Evolutionary conservation across 352 stramenopile species (phyloP).

Genomic region (Phytophthora boehmeriae): DNA sequence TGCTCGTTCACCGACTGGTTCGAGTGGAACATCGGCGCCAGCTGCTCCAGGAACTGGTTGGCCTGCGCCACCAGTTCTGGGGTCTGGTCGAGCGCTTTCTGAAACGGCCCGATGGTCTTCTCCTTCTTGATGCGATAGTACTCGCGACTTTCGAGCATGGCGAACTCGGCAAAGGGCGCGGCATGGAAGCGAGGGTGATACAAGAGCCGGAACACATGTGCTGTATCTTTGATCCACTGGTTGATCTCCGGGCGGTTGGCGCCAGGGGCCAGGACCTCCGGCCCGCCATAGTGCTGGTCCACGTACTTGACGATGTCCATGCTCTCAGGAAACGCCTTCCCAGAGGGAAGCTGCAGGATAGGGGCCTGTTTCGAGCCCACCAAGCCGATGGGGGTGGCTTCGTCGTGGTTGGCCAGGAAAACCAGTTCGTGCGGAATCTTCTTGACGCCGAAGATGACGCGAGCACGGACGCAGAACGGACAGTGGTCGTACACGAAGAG

Average conservation of each 20-base stretch:
- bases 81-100: constrained; percentile 40
- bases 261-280: constrained; percentile 35
- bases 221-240: constrained; percentile 48
- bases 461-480: constrained; percentile 56
- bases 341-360: constrained; percentile 54
- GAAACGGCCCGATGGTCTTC: constrained; percentile 47
- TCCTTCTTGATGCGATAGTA: constrained; percentile 66
- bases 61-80: constrained; percentile 47
- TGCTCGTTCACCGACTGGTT: constrained; percentile 50
- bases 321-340: constrained; percentile 51
- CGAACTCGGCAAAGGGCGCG: constrained; percentile 59
- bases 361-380: constrained; percentile 58
- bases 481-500: constrained; percentile 72
- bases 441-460: constrained; percentile 65
- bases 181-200: constrained; percentile 53
- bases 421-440: constrained; percentile 41
- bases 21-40: constrained; percentile 50
- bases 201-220: constrained; percentile 35
- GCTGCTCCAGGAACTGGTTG: constrained; percentile 43
- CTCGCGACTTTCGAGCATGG: constrained; percentile 44
- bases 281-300: constrained; percentile 52
- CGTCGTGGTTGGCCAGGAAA: constrained; percentile 62
- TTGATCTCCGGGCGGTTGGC: constrained; percentile 46
- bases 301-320: constrained; percentile 73
- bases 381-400: constrained; percentile 52